A percentile compares a stretch with the other conserved stretches of the same genome.
These are phyloP conservation scores for Elsinoe perseae DNA, from an alignment of 2,329 filamentous ascomycete species.

Conservation along the genomic window DNA sequence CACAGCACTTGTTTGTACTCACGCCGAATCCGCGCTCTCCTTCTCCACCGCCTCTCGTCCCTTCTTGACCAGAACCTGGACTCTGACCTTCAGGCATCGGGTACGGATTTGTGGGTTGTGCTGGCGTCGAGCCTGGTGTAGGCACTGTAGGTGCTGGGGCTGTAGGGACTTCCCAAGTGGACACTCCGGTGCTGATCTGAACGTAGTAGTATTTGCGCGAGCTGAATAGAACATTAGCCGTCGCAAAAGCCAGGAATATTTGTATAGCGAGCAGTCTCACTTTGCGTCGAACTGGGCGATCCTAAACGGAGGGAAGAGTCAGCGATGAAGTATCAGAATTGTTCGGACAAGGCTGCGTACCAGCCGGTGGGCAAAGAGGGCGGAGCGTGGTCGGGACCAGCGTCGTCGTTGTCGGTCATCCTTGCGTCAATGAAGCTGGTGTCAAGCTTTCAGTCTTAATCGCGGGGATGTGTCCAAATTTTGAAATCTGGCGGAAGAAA, in stretches of 20 bases:
- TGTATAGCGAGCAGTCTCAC: slow-evolving; percentile 24
- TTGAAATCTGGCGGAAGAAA: not conserved
- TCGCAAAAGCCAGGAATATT: not conserved
- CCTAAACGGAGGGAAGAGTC: slow-evolving; percentile 24
- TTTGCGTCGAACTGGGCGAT: slow-evolving; percentile 37
- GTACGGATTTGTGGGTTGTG: slow-evolving; percentile 30
- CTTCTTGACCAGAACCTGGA: slow-evolving; percentile 18
- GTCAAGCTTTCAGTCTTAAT: not conserved
- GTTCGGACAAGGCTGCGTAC: slow-evolving; percentile 33
- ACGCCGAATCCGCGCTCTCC: slow-evolving; percentile 25
- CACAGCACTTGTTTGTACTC: not conserved
- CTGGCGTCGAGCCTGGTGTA: slow-evolving; percentile 33
- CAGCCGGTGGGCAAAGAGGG: slow-evolving; percentile 35
- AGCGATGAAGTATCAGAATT: slow-evolving; percentile 27
- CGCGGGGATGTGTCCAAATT: not conserved
- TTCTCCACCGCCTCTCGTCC: slow-evolving; percentile 23
- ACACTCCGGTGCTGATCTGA: slow-evolving; percentile 36
- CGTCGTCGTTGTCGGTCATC: slow-evolving; percentile 27
- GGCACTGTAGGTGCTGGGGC: slow-evolving; percentile 33
- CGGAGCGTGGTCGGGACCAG: slow-evolving; percentile 32
- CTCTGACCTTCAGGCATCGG: slow-evolving; percentile 23
- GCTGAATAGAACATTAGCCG: slow-evolving; percentile 21
- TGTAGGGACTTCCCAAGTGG: slow-evolving; percentile 35
- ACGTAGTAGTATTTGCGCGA: slow-evolving; percentile 38
- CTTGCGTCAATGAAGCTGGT: not conserved